Conservation (phyloP, 345 rosid species). For the Clausena lansium region DNA sequence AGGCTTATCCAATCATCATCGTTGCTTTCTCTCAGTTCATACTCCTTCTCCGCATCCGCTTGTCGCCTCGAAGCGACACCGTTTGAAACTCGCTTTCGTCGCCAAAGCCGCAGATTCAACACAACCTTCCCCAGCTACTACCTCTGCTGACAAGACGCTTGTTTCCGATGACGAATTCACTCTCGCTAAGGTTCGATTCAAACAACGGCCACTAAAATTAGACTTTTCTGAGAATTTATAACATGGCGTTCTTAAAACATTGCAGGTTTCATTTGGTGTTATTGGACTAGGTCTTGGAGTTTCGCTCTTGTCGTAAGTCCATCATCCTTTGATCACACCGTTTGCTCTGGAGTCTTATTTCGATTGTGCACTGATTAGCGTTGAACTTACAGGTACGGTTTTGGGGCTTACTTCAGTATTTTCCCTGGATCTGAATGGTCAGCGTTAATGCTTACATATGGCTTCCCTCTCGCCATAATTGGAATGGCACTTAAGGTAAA, state of each 20-base stretch:
- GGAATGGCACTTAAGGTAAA: conserved; percentile 98
- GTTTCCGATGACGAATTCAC: conserved; percentile 76
- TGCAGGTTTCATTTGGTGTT: conserved; percentile 92
- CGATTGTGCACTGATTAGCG: conserved; percentile 10
- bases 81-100: conserved; percentile 25
- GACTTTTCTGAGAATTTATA: neutral
- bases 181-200: conserved; percentile 60
- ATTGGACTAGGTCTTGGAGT: conserved; percentile 78
- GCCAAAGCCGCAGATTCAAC: conserved; percentile 71
- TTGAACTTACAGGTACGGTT: conserved; percentile 67
- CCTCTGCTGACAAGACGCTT: conserved; percentile 38
- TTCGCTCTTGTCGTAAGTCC: conserved; percentile 79
- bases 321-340: neutral
- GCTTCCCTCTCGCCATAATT: conserved; percentile 93
- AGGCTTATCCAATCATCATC: conserved; percentile 20
- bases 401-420: conserved; percentile 90
- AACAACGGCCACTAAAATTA: neutral
- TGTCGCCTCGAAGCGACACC: conserved; percentile 17
- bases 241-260: neutral
- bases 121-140: conserved; percentile 44
- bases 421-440: conserved; percentile 99
- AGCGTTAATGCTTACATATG: conserved; percentile 88
- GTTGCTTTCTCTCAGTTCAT: conserved; percentile 32
- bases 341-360: neutral
- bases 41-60: conserved; percentile 20